phyloP scores from a whole-genome alignment of 1,139 yeast species.

The Candida mesenterica region DNA sequence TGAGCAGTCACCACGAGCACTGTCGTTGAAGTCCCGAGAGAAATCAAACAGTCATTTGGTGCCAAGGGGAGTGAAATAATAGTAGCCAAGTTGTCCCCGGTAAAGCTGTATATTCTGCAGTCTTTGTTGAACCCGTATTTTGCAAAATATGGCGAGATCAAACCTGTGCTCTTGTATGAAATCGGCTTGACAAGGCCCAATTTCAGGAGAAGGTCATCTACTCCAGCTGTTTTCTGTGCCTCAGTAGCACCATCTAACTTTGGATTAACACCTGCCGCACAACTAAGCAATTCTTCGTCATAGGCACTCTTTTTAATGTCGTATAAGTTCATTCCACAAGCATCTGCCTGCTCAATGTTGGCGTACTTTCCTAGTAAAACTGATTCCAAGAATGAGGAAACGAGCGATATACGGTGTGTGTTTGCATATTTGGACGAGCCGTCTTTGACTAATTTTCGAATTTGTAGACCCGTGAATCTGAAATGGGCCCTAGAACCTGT shows the following conservation, averaged over 20 bases:
- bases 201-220: constrained; percentile 41
- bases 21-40: constrained; percentile 89
- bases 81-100: constrained; percentile 92
- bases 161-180: constrained; percentile 40
- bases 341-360: constrained; percentile 78
- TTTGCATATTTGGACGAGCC: constrained; percentile 49
- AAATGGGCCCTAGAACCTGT: constrained; percentile 91
- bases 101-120: constrained; percentile 65
- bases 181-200: constrained; percentile 54
- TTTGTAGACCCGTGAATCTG: constrained; percentile 88
- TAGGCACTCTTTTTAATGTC: constrained; percentile 56
- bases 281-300: constrained; percentile 50
- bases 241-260: constrained; percentile 29
- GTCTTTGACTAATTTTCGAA: constrained; percentile 62
- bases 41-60: constrained; percentile 73
- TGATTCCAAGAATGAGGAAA: constrained; percentile 76
- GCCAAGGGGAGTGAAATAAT: constrained; percentile 76
- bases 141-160: constrained; percentile 58
- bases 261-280: constrained; percentile 52
- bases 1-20: constrained; percentile 76
- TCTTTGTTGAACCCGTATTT: constrained; percentile 60
- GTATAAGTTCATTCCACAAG: constrained; percentile 88
- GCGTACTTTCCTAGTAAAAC: constrained; percentile 64
- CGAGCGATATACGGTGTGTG: constrained; percentile 67
- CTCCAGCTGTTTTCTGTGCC: constrained; percentile 25